phyloP scores from a whole-genome alignment of 495 filamentous ascomycete species.

The Darksidea phi region DNA sequence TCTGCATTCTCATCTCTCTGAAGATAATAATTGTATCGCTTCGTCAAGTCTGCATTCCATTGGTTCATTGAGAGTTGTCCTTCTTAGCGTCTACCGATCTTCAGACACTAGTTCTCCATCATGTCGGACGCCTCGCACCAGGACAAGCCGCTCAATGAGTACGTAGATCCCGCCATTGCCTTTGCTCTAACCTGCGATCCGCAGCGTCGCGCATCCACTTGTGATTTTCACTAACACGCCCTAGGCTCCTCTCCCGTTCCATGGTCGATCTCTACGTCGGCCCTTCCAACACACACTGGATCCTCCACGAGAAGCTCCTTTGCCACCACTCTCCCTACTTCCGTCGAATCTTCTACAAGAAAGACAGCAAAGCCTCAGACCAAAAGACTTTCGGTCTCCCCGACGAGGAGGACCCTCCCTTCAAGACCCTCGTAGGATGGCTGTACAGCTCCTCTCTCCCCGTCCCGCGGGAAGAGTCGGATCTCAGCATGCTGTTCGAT shows the following conservation, averaged over 20 bases:
- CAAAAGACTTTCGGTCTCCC: conserved; percentile 47
- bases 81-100: neutral
- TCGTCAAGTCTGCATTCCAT: neutral
- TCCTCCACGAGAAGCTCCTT: conserved; percentile 54
- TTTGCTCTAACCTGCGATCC: neutral
- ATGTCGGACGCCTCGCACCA: conserved; percentile 22
- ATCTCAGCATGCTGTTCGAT: conserved; percentile 47
- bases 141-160: conserved; percentile 43
- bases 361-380: conserved; percentile 35
- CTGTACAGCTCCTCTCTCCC: conserved; percentile 47
- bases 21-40: neutral
- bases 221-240: neutral
- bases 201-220: neutral
- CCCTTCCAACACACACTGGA: conserved; percentile 47
- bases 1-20: neutral
- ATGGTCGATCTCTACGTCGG: conserved; percentile 55
- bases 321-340: conserved; percentile 53
- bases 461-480: conserved; percentile 45
- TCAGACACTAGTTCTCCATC: conserved; percentile 5
- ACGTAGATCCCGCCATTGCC: conserved; percentile 14
- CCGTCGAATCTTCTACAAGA: conserved; percentile 48
- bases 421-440: conserved; percentile 52
- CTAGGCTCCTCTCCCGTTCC: conserved; percentile 49
- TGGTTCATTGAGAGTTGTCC: neutral
- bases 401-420: conserved; percentile 49